Conservation (phyloP, 202 grass and related monocot species). For the Setaria viridis region DNA sequence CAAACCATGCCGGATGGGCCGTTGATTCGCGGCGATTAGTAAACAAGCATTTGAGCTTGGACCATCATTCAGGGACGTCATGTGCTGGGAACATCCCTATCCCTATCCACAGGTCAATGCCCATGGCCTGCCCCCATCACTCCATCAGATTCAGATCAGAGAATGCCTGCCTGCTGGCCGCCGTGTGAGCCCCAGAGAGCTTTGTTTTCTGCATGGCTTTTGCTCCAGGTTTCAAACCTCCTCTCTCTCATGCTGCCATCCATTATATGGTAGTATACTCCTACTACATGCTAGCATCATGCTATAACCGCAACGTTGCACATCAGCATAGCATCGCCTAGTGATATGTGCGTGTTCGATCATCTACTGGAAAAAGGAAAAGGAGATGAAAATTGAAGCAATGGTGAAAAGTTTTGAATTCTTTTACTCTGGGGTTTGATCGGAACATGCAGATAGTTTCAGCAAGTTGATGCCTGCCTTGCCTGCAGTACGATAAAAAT, state of each 20-base stretch:
- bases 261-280: background rate
- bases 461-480: background rate
- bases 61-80: background rate
- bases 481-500: background rate
- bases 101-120: conserved; percentile 36
- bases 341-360: background rate
- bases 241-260: background rate
- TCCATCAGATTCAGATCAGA: conserved; percentile 8
- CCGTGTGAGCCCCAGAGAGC: background rate
- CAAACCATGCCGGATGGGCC: background rate
- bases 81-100: conserved; percentile 44
- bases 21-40: background rate
- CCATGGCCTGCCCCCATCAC: background rate
- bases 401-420: too few species aligned
- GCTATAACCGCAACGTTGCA: background rate
- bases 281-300: background rate
- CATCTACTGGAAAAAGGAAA: too few species aligned
- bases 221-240: conserved; percentile 11
- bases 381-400: too few species aligned
- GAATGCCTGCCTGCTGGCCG: background rate
- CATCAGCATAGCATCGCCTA: conserved; percentile 11
- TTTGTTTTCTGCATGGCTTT: conserved; percentile 26
- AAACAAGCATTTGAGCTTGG: conserved; percentile 51
- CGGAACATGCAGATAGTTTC: background rate
- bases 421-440: background rate